phyloP scores from a whole-genome alignment of 179 eudicot species.

The Beta corolliflora region DNA sequence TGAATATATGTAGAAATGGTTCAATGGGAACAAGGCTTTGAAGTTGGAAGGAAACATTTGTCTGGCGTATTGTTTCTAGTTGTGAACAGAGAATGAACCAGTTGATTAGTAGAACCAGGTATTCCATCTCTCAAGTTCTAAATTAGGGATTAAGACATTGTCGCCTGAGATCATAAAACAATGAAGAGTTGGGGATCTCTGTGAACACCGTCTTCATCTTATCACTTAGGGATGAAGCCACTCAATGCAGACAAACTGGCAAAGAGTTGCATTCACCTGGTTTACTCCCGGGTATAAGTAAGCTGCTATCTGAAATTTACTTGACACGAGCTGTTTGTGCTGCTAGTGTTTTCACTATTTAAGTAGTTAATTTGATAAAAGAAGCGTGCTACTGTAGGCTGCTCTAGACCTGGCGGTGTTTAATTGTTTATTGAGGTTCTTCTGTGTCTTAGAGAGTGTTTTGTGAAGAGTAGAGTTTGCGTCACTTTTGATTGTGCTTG shows the following conservation, averaged over 20 bases:
- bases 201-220: not conserved
- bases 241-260: not conserved
- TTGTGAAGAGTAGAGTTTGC: too few species aligned
- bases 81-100: not conserved
- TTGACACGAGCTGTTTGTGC: not conserved
- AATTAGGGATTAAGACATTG: not conserved
- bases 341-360: not conserved
- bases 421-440: too few species aligned
- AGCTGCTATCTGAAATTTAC: not conserved
- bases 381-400: too few species aligned
- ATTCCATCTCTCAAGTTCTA: not conserved
- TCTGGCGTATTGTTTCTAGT: not conserved
- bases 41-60: not conserved
- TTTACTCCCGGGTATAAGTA: not conserved
- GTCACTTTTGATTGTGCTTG: too few species aligned
- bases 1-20: not conserved
- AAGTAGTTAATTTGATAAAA: too few species aligned
- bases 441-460: too few species aligned
- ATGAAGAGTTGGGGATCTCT: too few species aligned
- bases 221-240: constrained; percentile 4
- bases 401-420: too few species aligned
- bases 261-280: not conserved
- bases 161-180: not conserved
- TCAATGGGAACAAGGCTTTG: not conserved
- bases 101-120: not conserved